Percentiles rank a stretch among this genome's conserved stretches.
Conservation (phyloP, 768 basidiomycete genomes). For the Tulasnella sp. region DNA sequence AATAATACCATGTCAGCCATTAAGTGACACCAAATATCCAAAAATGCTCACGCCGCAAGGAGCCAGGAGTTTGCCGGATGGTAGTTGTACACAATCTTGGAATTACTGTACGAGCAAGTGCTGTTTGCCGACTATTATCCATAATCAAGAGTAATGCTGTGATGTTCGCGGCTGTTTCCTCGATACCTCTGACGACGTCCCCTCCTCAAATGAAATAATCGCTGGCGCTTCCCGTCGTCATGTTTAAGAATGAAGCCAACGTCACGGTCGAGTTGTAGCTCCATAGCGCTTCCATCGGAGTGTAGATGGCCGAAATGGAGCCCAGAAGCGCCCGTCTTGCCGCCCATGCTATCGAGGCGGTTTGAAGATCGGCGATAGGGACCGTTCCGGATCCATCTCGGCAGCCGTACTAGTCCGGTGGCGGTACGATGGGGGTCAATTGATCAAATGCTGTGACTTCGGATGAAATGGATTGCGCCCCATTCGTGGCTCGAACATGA, state of each 20-base stretch:
- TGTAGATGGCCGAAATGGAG: too few species aligned
- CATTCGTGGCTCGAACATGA: background rate
- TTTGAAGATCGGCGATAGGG: background rate
- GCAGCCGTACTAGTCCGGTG: background rate
- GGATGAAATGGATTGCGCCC: background rate
- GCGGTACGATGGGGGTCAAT: background rate
- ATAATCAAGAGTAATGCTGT: background rate
- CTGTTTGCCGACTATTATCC: background rate
- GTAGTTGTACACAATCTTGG: background rate
- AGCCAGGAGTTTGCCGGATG: background rate
- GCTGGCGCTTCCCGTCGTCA: background rate
- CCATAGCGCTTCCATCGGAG: too few species aligned
- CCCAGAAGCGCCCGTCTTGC: background rate
- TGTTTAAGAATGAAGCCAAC: background rate
- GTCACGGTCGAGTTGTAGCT: background rate
- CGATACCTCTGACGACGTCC: background rate
- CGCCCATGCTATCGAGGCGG: background rate
- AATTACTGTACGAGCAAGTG: background rate
- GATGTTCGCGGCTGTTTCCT: background rate
- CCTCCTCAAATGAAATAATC: background rate
- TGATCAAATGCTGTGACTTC: background rate
- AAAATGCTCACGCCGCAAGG: background rate
- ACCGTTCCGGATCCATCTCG: background rate
- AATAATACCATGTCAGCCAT: background rate
- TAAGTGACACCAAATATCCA: background rate